phyloP scores from a whole-genome alignment of 164 flowering plant genomes.

The Vitis amurensis region DNA sequence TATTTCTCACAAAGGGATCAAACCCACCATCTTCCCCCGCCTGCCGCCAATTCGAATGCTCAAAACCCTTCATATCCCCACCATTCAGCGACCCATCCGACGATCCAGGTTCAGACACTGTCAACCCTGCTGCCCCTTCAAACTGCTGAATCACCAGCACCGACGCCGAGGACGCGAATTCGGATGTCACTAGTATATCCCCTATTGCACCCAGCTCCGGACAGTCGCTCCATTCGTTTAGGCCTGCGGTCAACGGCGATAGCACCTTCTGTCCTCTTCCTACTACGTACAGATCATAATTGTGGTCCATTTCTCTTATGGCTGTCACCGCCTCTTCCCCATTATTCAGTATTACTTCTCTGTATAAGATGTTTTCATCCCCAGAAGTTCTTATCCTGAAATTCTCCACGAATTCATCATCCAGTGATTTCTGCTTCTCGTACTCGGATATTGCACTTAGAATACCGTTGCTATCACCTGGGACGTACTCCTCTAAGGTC shows the following conservation, averaged over 20 bases:
- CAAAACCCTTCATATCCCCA: too few species aligned
- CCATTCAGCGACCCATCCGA: too few species aligned
- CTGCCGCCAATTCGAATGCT: too few species aligned
- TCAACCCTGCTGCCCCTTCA: background rate
- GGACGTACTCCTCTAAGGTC: background rate
- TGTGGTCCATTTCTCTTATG: conserved; percentile 14
- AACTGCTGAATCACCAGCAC: conserved; percentile 38
- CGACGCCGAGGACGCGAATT: conserved; percentile 14
- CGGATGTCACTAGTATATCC: conserved; percentile 29
- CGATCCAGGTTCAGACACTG: too few species aligned
- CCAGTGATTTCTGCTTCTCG: conserved; percentile 23
- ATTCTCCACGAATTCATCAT: conserved; percentile 19
- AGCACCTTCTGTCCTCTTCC: conserved; percentile 26
- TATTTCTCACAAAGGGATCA: too few species aligned
- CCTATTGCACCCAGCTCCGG: conserved; percentile 43
- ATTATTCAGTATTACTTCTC: conserved; percentile 19
- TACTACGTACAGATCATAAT: conserved; percentile 25
- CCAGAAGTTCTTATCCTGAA: conserved; percentile 13
- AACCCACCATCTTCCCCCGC: background rate
- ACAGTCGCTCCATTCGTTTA: conserved; percentile 31
- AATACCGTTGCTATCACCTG: conserved; percentile 1
- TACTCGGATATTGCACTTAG: conserved; percentile 5
- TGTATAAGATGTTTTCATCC: conserved; percentile 6
- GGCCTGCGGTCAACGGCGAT: conserved; percentile 25
- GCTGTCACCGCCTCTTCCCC: conserved; percentile 23